A percentile compares a stretch with the other conserved stretches of the same genome.
Evolutionary conservation across 768 basidiomycete species (phyloP).

Genomic region (Clavaria fumosa): DNA sequence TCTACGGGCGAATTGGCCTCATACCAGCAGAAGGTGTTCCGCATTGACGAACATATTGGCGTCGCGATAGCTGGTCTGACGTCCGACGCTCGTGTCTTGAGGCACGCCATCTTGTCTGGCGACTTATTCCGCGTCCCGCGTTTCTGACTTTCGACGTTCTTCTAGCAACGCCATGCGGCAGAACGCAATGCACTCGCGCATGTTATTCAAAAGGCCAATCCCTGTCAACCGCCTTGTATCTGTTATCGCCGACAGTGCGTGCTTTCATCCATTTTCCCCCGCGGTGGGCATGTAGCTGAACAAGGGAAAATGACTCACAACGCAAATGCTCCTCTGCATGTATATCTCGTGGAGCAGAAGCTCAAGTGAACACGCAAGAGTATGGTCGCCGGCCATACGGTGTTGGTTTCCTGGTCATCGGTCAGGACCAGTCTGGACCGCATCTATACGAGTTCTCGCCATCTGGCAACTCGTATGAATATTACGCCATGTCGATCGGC

Average conservation of each 20-base stretch:
- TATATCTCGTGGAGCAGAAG: no score
- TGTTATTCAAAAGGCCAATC: slow-evolving; percentile 90
- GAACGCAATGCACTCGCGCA: slow-evolving; percentile 88
- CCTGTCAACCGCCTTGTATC: slow-evolving; percentile 90
- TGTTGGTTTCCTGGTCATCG: slow-evolving; percentile 96
- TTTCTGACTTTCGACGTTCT: neutral
- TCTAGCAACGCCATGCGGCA: slow-evolving; percentile 98
- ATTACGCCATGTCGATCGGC: slow-evolving; percentile 96
- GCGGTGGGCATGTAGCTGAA: neutral
- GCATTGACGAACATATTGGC: slow-evolving; percentile 99
- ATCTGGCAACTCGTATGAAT: slow-evolving; percentile 93
- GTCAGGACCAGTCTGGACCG: slow-evolving; percentile 90
- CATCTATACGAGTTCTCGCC: slow-evolving; percentile 98
- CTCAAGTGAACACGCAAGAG: slow-evolving; percentile 97
- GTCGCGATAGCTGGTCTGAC: slow-evolving; percentile 99
- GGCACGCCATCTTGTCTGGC: slow-evolving; percentile 31
- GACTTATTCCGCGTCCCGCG: neutral
- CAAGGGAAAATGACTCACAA: slow-evolving; percentile 3
- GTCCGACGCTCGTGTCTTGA: slow-evolving; percentile 92
- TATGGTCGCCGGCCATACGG: slow-evolving; percentile 96
- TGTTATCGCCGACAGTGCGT: slow-evolving; percentile 88
- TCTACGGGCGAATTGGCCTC: slow-evolving; percentile 96
- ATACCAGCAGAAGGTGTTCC: slow-evolving; percentile 99
- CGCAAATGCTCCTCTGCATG: no score
- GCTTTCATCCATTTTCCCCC: neutral